Base-by-base conservation (phyloP, 352 stramenopile genomes). In the Phytophthora hybrid region DNA sequence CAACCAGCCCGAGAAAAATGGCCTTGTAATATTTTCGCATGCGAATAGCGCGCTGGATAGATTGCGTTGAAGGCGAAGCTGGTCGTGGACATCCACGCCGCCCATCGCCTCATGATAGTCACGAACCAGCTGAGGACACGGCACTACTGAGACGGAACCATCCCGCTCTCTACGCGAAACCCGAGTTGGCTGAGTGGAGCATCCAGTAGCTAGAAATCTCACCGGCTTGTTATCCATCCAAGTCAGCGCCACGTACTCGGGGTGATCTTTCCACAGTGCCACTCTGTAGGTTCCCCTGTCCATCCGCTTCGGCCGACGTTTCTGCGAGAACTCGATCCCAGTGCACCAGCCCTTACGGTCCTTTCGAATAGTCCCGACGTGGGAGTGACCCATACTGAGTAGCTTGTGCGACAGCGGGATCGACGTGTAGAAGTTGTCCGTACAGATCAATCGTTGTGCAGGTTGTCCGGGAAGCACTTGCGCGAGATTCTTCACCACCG, bases 11-110 rank as follows among this genome's bases (percentile, higher is more conserved):
- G 2, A 80, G 47, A 54, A 80, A 77, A 16, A 77, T 34, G 1
- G 37, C 67, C 18, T 74, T 80, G 74, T 74, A 73, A 56, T 77
- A 75, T 46, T 76, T 74, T 0, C 39, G 4, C 41, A 80, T 62
- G 0, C 49, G 37, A 44, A 44, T 44, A 44, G 37, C 37, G 10
- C 37, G 11, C 14, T 44, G 11, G 14, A 18, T 44, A 4, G 10
- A 44, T 5, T 18, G 10, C 1, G 11, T 44, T 16, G 4, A 44
- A 44, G 44, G 1, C n/a, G 23, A 47, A 64, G 55, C 8, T n/a
- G 26, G 23, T 64, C 39, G 7, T 46, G 58, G 8, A 8, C 11
- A 16, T 64, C 26, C 8, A 44, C 11, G 13, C 37, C 37, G 26
- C 37, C 37, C 37, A 44, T 18, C 14, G 37, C 37, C 14, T 44